These are phyloP conservation scores for Penicillium sp. DNA, from an alignment of 2,329 filamentous ascomycete genomes.

Conservation along the genomic window DNA sequence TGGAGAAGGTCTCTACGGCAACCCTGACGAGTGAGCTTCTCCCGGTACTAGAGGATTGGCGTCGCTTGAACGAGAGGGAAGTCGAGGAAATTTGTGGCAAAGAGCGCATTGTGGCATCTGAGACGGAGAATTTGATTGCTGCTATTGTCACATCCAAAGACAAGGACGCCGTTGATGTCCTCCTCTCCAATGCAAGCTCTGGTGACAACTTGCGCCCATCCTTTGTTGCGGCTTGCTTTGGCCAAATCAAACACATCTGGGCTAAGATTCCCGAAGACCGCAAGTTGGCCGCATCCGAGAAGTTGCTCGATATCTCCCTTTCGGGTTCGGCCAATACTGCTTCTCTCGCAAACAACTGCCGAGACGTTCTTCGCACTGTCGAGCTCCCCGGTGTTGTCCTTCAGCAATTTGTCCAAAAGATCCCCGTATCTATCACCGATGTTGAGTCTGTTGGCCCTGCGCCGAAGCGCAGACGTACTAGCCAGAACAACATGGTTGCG, in stretches of 20 bases:
- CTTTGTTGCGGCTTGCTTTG: conserved; percentile 65
- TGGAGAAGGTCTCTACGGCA: conserved; percentile 69
- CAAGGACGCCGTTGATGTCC: conserved; percentile 54
- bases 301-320: conserved; percentile 43
- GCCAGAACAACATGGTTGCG: conserved; percentile 65
- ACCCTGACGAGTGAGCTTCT: conserved; percentile 72
- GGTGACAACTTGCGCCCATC: conserved; percentile 45
- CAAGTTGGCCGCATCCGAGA: conserved; percentile 35
- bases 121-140: conserved; percentile 54
- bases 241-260: conserved; percentile 71
- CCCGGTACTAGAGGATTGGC: conserved; percentile 71
- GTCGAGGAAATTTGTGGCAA: conserved; percentile 49
- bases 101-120: conserved; percentile 47
- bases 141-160: conserved; percentile 55
- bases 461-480: conserved; percentile 76
- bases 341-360: conserved; percentile 34
- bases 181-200: conserved; percentile 51
- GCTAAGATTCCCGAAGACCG: conserved; percentile 40
- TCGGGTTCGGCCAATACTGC: conserved; percentile 22
- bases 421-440: conserved; percentile 67
- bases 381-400: conserved; percentile 72
- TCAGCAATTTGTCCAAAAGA: conserved; percentile 66
- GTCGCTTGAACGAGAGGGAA: conserved; percentile 52
- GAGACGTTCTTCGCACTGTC: conserved; percentile 69
- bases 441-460: conserved; percentile 69